Evolutionary conservation across 164 flowering plant genomes (phyloP).

Genomic region (Warburgia ugandensis): DNA sequence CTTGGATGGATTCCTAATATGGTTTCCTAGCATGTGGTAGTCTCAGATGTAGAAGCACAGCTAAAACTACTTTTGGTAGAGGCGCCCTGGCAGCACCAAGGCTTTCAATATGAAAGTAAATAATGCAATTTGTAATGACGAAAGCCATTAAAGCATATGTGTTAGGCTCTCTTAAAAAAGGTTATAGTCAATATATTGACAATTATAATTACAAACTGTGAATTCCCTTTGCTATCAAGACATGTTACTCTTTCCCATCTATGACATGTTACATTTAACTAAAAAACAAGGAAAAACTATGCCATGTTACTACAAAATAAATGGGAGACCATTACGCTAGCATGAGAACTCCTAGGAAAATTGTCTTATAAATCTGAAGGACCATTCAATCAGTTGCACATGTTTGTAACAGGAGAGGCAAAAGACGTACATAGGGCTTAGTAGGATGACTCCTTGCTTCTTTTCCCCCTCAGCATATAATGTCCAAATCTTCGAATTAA

Average conservation of each 20-base stretch:
- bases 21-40: background rate
- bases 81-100: too few relatives aligned
- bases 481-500: slow-evolving; percentile 54
- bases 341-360: background rate
- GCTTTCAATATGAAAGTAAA: too few relatives aligned
- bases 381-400: too few relatives aligned
- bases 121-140: too few relatives aligned
- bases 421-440: slow-evolving; percentile 1
- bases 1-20: background rate
- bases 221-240: too few relatives aligned
- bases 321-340: background rate
- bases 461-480: slow-evolving; percentile 39
- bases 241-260: too few relatives aligned
- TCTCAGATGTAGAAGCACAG: background rate
- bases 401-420: too few relatives aligned
- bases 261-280: background rate
- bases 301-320: background rate
- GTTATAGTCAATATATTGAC: too few relatives aligned
- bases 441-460: slow-evolving; percentile 9
- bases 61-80: background rate
- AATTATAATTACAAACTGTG: too few relatives aligned
- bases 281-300: background rate
- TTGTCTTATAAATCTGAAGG: background rate
- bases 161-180: too few relatives aligned
- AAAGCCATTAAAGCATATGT: too few relatives aligned